Conservation (phyloP, 345 rosid genomes). For the Lumnitzera racemosa region DNA sequence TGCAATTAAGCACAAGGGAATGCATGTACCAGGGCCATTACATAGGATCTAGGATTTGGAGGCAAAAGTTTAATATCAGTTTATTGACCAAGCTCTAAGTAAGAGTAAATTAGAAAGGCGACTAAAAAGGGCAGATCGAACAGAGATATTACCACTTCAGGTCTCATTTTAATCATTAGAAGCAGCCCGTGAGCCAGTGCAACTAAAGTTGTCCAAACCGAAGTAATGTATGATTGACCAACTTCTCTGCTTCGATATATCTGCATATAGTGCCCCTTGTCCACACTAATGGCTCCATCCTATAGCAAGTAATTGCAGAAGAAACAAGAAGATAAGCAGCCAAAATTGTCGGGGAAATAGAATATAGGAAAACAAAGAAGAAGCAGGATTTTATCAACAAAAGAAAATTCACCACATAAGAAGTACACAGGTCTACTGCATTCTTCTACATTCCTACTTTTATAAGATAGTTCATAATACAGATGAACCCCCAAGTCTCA, state of each 20-base stretch:
- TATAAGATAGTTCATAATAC: too few relatives aligned
- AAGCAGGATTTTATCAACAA: too few relatives aligned
- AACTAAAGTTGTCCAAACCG: slow-evolving; percentile 70
- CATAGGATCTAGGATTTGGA: slow-evolving; percentile 56
- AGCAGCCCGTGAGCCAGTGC: slow-evolving; percentile 61
- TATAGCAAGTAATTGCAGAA: slow-evolving; percentile 14
- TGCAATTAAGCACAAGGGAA: slow-evolving; percentile 75
- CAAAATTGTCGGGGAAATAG: too few relatives aligned
- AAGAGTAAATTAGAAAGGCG: neutral
- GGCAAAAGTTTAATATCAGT: neutral
- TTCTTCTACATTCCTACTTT: too few relatives aligned
- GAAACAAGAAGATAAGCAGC: too few relatives aligned
- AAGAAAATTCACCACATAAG: too few relatives aligned
- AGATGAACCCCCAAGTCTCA: too few relatives aligned
- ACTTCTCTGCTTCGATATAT: slow-evolving; percentile 94
- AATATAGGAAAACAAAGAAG: too few relatives aligned
- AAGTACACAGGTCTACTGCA: too few relatives aligned
- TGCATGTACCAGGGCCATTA: slow-evolving; percentile 95
- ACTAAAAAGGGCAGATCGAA: too few relatives aligned
- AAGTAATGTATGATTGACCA: slow-evolving; percentile 86
- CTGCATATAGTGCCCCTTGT: slow-evolving; percentile 45
- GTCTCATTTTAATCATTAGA: slow-evolving; percentile 75
- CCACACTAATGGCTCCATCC: slow-evolving; percentile 24
- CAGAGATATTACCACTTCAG: slow-evolving; percentile 61
- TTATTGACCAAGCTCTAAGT: too few relatives aligned